Evolutionary conservation across 129 eudicot genomes (phyloP), one percentile per base, ranked within the genome.

Genomic region (Deinandra increscens): DNA sequence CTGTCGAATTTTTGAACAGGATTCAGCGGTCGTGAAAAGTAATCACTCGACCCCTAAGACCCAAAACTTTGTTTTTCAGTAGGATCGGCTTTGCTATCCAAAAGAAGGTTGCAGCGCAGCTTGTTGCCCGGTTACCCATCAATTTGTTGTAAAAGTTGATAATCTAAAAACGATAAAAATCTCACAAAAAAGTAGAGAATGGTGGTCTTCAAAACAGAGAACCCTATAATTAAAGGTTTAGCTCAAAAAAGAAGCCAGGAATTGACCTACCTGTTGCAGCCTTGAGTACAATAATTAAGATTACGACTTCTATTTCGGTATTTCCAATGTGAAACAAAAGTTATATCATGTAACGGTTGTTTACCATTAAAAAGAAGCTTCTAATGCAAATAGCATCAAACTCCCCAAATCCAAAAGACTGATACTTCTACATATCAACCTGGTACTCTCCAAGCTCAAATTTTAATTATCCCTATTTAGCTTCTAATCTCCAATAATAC

Each of bases 401-500:
- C 46, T 23, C 50, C 41, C 18, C 1, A 33, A 22, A 62, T 12
- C 49, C 37, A 7, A 60, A 0, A 13, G 4, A 15, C 7, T 11
- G 19, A 39, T 39, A 37, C 7, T 17, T 17, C 20, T 39, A 33
- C 6, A 15, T 7, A n/a, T 37, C 17, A 61, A 7, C 33, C 61
- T 50, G 22, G 49, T 8, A 53, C 7, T 19, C 60, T 20, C 2
- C 17, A 37, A 22, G n/a, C 22, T 22, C 19, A 49, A 68, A 29
- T n/a, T 15, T n/a, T 5, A 23, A 66, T n/a, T 15, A 49, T 15
- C 46, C 29, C 26, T 22, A 46, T n/a, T 54, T 39, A 6, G 42
- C 18, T 38, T 55, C 55, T 70, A 55, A 70, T 39, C 42, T 19
- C 37, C 64, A 65, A 43, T n/a, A n/a, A n/a, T n/a, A n/a, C n/a